These are phyloP conservation scores for Colletotrichum sp. DNA, from an alignment of 2,329 filamentous ascomycete species.

Conservation along the genomic window DNA sequence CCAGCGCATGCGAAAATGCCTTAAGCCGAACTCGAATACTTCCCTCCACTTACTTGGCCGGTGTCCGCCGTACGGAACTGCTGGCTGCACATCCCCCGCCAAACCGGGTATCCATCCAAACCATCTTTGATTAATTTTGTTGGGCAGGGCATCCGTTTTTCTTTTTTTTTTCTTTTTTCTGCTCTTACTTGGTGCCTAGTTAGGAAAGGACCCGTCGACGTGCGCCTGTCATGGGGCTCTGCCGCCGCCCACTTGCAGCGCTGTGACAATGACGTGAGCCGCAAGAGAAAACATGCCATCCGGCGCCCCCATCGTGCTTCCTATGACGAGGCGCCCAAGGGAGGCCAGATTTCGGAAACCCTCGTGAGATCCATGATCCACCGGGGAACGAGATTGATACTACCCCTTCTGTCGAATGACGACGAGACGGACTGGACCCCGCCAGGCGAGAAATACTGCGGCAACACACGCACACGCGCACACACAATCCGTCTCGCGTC, in stretches of 20 bases:
- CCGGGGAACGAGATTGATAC: neutral
- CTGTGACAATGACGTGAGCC: conserved; percentile 12
- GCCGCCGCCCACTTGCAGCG: neutral
- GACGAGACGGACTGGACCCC: neutral
- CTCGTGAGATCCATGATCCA: neutral
- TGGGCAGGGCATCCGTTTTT: neutral
- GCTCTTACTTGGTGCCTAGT: neutral
- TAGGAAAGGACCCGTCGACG: neutral
- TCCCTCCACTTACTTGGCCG: neutral
- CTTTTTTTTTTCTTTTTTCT: neutral
- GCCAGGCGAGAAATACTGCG: neutral
- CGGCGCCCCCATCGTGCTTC: neutral
- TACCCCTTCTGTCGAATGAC: neutral
- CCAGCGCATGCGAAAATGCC: neutral
- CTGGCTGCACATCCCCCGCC: conserved; percentile 1
- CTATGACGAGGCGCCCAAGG: neutral
- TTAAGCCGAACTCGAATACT: neutral
- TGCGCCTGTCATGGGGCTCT: neutral
- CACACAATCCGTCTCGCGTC: neutral
- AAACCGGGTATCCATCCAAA: neutral
- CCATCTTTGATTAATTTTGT: neutral
- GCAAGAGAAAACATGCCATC: conserved; percentile 17
- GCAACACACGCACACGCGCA: neutral
- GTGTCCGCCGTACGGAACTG: neutral
- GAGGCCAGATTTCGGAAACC: neutral